phyloP scores from a whole-genome alignment of 257 asterid genomes.

The Solanum virginianum region DNA sequence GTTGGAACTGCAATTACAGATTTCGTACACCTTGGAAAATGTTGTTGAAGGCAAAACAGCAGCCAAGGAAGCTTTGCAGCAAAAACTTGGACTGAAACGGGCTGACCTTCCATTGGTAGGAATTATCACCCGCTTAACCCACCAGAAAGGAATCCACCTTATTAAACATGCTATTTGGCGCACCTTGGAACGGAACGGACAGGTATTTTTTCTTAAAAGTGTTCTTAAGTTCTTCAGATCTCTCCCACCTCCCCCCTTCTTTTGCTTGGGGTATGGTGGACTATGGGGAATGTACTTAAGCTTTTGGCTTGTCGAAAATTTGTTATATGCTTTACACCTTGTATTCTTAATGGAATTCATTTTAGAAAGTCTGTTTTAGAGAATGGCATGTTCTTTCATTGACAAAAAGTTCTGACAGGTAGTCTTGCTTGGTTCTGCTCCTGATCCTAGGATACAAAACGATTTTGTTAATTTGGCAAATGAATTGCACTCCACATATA shows the following conservation, averaged over 20 bases:
- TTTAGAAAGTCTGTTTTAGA: neutral
- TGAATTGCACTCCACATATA: conserved; percentile 63
- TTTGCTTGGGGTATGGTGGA: neutral
- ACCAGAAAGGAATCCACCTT: conserved; percentile 96
- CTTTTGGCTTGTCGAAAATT: neutral
- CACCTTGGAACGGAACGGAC: conserved; percentile 83
- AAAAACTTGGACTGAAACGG: conserved; percentile 58
- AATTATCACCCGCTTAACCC: conserved; percentile 89
- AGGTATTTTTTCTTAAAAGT: conserved; percentile 25
- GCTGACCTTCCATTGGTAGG: conserved; percentile 84
- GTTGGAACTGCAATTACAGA: conserved; percentile 32
- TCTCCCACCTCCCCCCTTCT: neutral
- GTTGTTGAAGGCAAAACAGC: conserved; percentile 91
- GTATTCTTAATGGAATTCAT: neutral
- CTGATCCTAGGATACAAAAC: conserved; percentile 85
- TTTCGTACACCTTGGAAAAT: conserved; percentile 74
- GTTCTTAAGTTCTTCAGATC: neutral
- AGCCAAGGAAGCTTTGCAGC: conserved; percentile 92
- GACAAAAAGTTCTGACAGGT: conserved; percentile 40
- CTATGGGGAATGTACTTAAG: neutral
- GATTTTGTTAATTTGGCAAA: conserved; percentile 85
- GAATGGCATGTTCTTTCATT: conserved; percentile 7
- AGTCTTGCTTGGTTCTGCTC: conserved; percentile 94
- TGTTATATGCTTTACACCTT: neutral
- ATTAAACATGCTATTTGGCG: conserved; percentile 96